phyloP scores from a whole-genome alignment of 768 basidiomycete genomes.

The Obba rivulosa region DNA sequence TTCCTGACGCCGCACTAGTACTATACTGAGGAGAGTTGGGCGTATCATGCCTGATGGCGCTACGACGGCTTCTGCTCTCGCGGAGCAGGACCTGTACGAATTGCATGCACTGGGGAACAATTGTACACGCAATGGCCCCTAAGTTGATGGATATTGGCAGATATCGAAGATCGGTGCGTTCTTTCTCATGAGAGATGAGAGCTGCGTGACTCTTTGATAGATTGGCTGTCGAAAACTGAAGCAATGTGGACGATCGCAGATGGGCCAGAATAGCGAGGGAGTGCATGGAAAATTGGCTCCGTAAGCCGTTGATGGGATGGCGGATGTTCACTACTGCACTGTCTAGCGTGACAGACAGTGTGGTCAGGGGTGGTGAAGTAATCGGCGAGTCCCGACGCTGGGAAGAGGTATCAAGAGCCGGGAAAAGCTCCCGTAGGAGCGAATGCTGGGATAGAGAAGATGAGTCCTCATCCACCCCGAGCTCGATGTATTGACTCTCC shows the following conservation, averaged over 20 bases:
- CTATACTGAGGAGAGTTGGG: no score
- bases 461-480: slow-evolving; percentile 11
- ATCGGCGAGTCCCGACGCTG: neutral
- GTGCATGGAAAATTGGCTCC: slow-evolving; percentile 6
- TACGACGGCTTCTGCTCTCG: neutral
- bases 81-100: slow-evolving; percentile 11
- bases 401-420: neutral
- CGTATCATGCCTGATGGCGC: neutral
- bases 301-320: slow-evolving; percentile 2
- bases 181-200: slow-evolving; percentile 8
- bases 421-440: slow-evolving; percentile 11
- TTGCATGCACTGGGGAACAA: slow-evolving; percentile 13
- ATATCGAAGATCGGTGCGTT: slow-evolving; percentile 21
- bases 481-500: slow-evolving; percentile 11
- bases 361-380: neutral
- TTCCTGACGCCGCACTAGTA: neutral
- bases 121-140: slow-evolving; percentile 7
- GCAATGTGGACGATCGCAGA: neutral
- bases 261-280: slow-evolving; percentile 1
- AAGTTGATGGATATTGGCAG: slow-evolving; percentile 7
- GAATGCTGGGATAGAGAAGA: slow-evolving; percentile 7
- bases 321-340: slow-evolving; percentile 2
- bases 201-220: slow-evolving; percentile 6
- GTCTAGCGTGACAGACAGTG: neutral
- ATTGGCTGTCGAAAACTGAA: neutral